Evolutionary conservation across 768 basidiomycete species (phyloP), one percentile per base, ranked within the genome.

Genomic region (Amanita muscaria): DNA sequence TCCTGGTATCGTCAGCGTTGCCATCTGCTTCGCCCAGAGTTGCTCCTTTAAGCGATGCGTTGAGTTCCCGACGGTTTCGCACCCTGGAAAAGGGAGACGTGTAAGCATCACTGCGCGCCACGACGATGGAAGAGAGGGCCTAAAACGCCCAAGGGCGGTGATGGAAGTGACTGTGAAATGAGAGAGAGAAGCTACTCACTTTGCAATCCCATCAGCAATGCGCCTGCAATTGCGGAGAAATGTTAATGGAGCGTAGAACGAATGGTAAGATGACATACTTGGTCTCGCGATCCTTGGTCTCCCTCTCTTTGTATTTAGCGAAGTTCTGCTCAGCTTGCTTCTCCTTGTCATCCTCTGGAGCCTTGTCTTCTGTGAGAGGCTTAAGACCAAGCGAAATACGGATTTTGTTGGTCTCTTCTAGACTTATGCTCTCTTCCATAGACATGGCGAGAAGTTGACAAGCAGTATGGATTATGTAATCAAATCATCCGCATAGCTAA

Each of bases 381-480:
- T 92, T 89, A 48, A 99, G 80, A 51, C 96, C 96, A 30, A 96
- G 75, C 4, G 83, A 85, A 47, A 94, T 79, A 67, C 96, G 89
- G 62, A 96, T 88, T 66, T 87, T 92, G 74, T 93, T 93, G 29
- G 91, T 93, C 71, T 93, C 90, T 58, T 92, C 90, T 58, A 94
- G 76, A 57, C 85, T 87, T 59, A 94, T 85, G 53, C 86, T 83
- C 63, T 88, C 79, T 69, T 89, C 84, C 83, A 87, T 80, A 14
- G 81, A 74, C 72, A 75, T 77, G 47, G 50, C 64, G 57, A 46
- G 44, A 25, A 40, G 44, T 31, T 24, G 44, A 34, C 16, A 24
- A 37, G 43, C 49, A 40, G 27, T 33, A 34, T 41, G 33, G 52
- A 44, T 60, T 56, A 53, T 51, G 58, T 54, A 52, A 55, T 53